Evolutionary conservation across 805 yeast genomes (phyloP), one percentile per base, ranked within the genome.

Genomic region (Barnettozyma siamensis): DNA sequence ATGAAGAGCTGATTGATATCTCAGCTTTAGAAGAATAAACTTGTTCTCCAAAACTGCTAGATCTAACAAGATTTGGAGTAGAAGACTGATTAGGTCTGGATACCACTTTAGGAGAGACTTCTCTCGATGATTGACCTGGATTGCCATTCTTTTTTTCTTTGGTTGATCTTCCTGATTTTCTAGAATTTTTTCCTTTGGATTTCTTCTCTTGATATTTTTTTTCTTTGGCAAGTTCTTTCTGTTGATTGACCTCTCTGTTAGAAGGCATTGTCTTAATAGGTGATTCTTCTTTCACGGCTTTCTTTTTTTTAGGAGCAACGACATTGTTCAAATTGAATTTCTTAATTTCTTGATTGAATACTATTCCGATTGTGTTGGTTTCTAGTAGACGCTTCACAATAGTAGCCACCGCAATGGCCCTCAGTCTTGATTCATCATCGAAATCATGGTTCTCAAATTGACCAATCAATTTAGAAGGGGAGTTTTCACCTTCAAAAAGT

Each of bases 361-460:
- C 40, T 17, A 67, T 53, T 11, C 63, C 64, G 16, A 54, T 51
- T 8, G 47, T 46, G 35, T 66, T 64, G 1, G 48, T 19, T 9
- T 54, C 19, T 7, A 68, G 44, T 2, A 60, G 15, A 21, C 49
- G 44, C 41, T 54, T 64, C 11, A 66, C 59, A 42, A 64, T 38
- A 31, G 50, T 47, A 8, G 60, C 64, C n/a, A 67, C 54, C 1
- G 71, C 58, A 11, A 60, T 24, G 8, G 67, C 35, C 47, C 73
- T 59, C 19, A 62, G 42, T 6, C 48, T 34, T 28, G 58, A 55
- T 36, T 70, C 73, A 30, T 56, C 51, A 1, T 38, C 54, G 3
- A 43, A 18, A 36, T 60, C 62, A 45, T 64, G 59, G 7, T 51
- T 46, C 28, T 51, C 48, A 24, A 47, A 46, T 4, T 49, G 30